A percentile compares a stretch with the other conserved stretches of the same genome.
phyloP scores from a whole-genome alignment of 2,329 filamentous ascomycete species.

The Aureobasidium zeae region DNA sequence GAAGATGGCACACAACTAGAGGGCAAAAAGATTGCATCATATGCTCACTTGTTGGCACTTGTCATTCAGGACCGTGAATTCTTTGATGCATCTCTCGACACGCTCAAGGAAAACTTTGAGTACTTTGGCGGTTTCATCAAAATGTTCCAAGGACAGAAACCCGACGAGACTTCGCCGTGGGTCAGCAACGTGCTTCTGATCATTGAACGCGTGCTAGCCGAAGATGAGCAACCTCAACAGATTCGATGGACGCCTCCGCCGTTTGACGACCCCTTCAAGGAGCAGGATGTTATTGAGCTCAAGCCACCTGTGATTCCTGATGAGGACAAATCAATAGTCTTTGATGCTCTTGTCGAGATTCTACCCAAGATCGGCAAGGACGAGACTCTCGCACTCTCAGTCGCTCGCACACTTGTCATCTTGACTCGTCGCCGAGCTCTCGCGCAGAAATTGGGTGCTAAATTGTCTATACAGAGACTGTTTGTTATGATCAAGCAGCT shows the following conservation, averaged over 20 bases:
- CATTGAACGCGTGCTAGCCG: conserved; percentile 78
- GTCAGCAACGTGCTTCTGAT: conserved; percentile 84
- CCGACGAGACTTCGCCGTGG: conserved; percentile 81
- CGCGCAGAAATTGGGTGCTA: conserved; percentile 70
- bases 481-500: conserved; percentile 96
- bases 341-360: conserved; percentile 71
- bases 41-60: conserved; percentile 82
- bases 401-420: conserved; percentile 75
- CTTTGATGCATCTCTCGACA: conserved; percentile 65
- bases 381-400: conserved; percentile 70
- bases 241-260: conserved; percentile 54
- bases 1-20: conserved; percentile 41
- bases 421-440: conserved; percentile 70
- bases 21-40: conserved; percentile 71
- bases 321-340: conserved; percentile 59
- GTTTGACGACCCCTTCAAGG: conserved; percentile 33
- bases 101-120: conserved; percentile 65
- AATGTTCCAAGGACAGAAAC: conserved; percentile 53
- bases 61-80: conserved; percentile 76
- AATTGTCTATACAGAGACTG: conserved; percentile 76
- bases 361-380: conserved; percentile 83
- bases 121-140: conserved; percentile 73
- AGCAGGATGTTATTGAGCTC: conserved; percentile 46
- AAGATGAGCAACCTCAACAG: conserved; percentile 72
- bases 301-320: conserved; percentile 53